Evolutionary conservation across 176 grass and related monocot species (phyloP), one percentile per base, ranked within the genome.

Genomic region (Rhynchospora pubera): DNA sequence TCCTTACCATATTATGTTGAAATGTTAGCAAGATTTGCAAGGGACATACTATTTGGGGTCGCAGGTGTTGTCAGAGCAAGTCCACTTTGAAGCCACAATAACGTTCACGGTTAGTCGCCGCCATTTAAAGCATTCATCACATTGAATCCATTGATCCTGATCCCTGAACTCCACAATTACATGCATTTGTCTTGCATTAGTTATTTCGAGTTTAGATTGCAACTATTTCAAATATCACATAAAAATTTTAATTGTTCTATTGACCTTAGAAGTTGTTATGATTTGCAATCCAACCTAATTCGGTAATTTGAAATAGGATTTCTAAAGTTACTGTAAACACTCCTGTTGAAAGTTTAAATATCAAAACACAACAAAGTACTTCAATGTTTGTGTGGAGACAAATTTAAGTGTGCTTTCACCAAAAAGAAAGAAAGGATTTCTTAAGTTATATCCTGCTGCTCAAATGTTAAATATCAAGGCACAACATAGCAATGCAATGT

Each of bases 91-190:
- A 44, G 89, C 89, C 88, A 95, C 60, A 89, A 99, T 88, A 85
- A 99, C 80, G 90, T 90, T 89, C 81, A 93, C 86, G 70, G 97
- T 91, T 83, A 99, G 26, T 45, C 89, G 82, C 13, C 97, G 97
- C 97, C 97, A 99, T 90, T 99, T 99, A 79, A 78, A 91, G 82
- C 97, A 99, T 78, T 96, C 93, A 3, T 99, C 93, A 55, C 97
- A 99, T 21, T 99, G 97, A 76, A 93, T 94, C 97, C 93, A 99
- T 89, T 99, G 97, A 83, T 99, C 93, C 87, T 93, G 97, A 80
- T 99, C 97, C 87, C 97, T 99, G 81, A 22, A 82, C 7, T 82
- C 6, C 60, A 66, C 56, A 68, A 62, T 76, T 44, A 78, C 18
- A 77, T 10, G 56, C 34, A 77, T 7, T 34, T 72, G 44, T 9